Conservation (phyloP, 495 filamentous ascomycete species). For the Xylona heveae region DNA sequence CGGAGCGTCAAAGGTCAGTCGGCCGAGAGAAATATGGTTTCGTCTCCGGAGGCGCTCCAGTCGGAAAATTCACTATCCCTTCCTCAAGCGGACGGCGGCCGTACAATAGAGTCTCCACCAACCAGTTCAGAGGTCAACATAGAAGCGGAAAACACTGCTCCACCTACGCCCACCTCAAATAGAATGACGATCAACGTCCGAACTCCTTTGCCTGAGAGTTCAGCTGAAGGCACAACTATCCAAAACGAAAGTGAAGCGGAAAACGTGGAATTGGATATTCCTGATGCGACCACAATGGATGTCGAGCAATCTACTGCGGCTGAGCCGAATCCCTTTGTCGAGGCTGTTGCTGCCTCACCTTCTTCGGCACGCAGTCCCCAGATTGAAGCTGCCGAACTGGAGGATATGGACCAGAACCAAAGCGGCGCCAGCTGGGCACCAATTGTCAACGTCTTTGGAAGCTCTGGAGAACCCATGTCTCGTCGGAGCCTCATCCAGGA, state of each 20-base stretch:
- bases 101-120: too few species aligned
- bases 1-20: not conserved
- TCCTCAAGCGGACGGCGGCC: too few species aligned
- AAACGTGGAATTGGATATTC: not conserved
- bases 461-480: too few species aligned
- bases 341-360: constrained; percentile 15
- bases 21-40: too few species aligned
- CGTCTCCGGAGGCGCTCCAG: too few species aligned
- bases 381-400: constrained; percentile 31
- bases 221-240: constrained; percentile 1
- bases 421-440: constrained; percentile 22
- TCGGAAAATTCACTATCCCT: too few species aligned
- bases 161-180: constrained; percentile 20
- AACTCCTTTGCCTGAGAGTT: constrained; percentile 18
- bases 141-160: constrained; percentile 15
- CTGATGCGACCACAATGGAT: not conserved
- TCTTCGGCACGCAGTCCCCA: constrained; percentile 28
- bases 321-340: not conserved
- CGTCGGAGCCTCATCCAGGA: constrained; percentile 5
- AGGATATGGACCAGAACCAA: constrained; percentile 30
- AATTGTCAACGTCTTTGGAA: constrained; percentile 7
- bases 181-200: constrained; percentile 35
- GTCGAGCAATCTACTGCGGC: not conserved
- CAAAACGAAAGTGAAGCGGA: too few species aligned
- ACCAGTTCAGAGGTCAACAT: too few species aligned